Base-by-base conservation (phyloP, 805 yeast species). In the Hanseniaspora singularis region DNA sequence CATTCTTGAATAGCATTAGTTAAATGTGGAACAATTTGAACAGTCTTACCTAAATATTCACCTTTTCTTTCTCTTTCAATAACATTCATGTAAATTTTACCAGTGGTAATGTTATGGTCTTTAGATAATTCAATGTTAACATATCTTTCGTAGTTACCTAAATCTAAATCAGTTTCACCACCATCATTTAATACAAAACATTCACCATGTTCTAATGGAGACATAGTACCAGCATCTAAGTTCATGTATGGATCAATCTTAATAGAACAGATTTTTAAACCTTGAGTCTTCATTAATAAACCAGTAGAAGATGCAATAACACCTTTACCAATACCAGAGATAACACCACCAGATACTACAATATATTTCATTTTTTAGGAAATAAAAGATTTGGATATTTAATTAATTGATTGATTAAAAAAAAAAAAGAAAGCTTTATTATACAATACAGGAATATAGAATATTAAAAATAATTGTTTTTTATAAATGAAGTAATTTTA, bases 141-240 rank as follows among this genome's bases (percentile, higher is more conserved):
- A 68, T 92, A 92, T 61, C 99, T 79, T 71, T 92, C 99, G 66
- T 92, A 92, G 69, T 92, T 92, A 63, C 99, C 99, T 55, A 92
- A 72, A 69, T 92, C 99, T 62, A 92, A 75, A 68, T 92, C 99
- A 39, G 89, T 95, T 68, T 92, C 99, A 57, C 98, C 99, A 64
- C 99, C 99, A 63, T 92, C 99, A 64, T 89, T 84, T 60, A 92
- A 73, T 45, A 92, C 97, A 63, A 92, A 92, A 63, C 95, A 95
- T 67, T 92, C 99, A 57, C 99, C 98, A 63, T 92, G 99, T 66
- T 92, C 99, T 61, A 92, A 71, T 19, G 99, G 99, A 34, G 96
- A 85, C 99, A 92, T 92, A 38, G 99, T 92, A 58, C 99, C 99
- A 33, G 99, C 99, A 69, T 92, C 99, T 56, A 92, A 86, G 69